These are phyloP conservation scores for Lathyrus aphaca DNA, from an alignment of 306 rosid species.

Conservation along the genomic window DNA sequence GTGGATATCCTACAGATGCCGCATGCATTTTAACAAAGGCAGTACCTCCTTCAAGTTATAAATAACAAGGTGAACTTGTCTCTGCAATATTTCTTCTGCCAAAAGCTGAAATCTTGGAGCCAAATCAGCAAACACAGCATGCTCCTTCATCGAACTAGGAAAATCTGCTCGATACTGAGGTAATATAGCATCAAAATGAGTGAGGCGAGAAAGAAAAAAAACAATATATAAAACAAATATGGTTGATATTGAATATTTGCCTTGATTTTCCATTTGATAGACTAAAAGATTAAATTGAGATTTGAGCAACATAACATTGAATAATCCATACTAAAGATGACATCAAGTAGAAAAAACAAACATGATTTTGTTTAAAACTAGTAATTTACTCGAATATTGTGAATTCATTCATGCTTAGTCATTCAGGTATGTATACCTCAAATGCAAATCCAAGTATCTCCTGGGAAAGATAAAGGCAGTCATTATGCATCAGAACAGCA, in stretches of 20 bases:
- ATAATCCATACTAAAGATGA: slow-evolving; percentile 20
- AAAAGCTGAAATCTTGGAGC: slow-evolving; percentile 85
- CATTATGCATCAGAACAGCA: slow-evolving; percentile 88
- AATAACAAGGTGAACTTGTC: slow-evolving; percentile 79
- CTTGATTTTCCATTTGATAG: slow-evolving; percentile 26
- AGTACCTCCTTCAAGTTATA: slow-evolving; percentile 85
- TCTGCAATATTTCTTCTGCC: slow-evolving; percentile 84
- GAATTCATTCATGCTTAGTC: slow-evolving; percentile 17
- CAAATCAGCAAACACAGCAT: slow-evolving; percentile 86
- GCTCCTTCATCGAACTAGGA: slow-evolving; percentile 85
- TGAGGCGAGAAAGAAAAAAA: slow-evolving; percentile 38
- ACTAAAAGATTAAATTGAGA: slow-evolving; percentile 15
- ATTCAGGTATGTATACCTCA: slow-evolving; percentile 65
- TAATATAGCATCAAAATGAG: slow-evolving; percentile 36
- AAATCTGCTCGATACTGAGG: slow-evolving; percentile 83
- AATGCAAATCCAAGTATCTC: slow-evolving; percentile 91
- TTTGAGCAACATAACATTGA: slow-evolving; percentile 15
- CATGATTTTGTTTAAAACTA: background rate
- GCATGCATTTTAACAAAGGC: slow-evolving; percentile 36
- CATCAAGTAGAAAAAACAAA: background rate
- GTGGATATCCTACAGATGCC: slow-evolving; percentile 27
- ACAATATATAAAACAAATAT: slow-evolving; percentile 2
- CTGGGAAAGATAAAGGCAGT: slow-evolving; percentile 86
- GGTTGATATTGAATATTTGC: slow-evolving; percentile 22
- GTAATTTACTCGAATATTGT: slow-evolving; percentile 3